Evolutionary conservation across 2,329 filamentous ascomycete species (phyloP).

Genomic region (Aspergillus terreus): DNA sequence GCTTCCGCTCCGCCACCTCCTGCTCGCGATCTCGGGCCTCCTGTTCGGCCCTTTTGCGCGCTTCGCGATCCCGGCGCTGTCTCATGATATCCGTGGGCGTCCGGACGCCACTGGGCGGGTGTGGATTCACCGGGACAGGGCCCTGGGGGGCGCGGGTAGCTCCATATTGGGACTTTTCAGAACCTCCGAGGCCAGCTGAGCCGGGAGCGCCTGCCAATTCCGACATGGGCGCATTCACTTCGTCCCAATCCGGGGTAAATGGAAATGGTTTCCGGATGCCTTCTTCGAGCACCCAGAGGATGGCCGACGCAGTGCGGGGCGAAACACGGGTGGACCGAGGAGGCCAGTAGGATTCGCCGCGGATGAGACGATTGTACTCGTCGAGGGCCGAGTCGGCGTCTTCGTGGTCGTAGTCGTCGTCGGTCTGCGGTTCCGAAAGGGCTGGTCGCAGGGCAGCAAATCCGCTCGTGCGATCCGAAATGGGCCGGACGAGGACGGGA

Average conservation of each 20-base stretch:
- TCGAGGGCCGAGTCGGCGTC: conserved; percentile 27
- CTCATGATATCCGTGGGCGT: conserved; percentile 92
- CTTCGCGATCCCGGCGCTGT: conserved; percentile 73
- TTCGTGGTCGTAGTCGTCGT: conserved; percentile 21
- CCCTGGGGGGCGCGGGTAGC: conserved; percentile 50
- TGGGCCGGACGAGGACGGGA: conserved; percentile 23
- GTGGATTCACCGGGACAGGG: conserved; percentile 51
- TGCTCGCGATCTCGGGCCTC: conserved; percentile 57
- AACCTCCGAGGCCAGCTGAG: conserved; percentile 43
- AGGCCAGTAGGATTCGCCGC: conserved; percentile 51
- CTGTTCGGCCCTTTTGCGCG: conserved; percentile 63
- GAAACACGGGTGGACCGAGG: conserved; percentile 61
- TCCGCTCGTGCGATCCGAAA: conserved; percentile 15
- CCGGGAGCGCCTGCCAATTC: conserved; percentile 66
- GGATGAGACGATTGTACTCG: conserved; percentile 22
- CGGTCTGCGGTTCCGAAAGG: conserved; percentile 32
- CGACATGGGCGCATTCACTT: conserved; percentile 91
- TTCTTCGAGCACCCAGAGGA: conserved; percentile 89
- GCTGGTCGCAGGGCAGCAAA: conserved; percentile 25
- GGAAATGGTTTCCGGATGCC: conserved; percentile 75
- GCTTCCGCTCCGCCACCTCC: conserved; percentile 47
- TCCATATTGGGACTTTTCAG: conserved; percentile 56
- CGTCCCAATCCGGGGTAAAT: conserved; percentile 78
- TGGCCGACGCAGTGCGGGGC: conserved; percentile 78
- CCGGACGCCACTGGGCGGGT: conserved; percentile 60